These are phyloP conservation scores for Noccaea caerulescens DNA, from an alignment of 345 rosid species.

Conservation along the genomic window DNA sequence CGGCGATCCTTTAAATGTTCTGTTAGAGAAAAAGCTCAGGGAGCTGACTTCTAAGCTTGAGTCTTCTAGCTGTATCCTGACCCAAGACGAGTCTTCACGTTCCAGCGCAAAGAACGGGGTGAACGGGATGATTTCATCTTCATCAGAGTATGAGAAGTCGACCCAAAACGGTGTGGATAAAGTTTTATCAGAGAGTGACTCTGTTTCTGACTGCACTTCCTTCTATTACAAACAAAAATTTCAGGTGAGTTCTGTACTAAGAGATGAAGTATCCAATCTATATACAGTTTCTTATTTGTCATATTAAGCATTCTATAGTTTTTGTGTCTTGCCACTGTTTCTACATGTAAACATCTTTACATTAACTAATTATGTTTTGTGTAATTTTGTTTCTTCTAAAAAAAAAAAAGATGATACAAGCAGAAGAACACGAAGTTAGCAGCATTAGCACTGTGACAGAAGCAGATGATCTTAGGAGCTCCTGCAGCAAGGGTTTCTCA, in stretches of 20 bases:
- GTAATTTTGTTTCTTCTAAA: conserved; percentile 16
- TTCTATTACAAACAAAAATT: conserved; percentile 48
- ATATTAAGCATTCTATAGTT: neutral
- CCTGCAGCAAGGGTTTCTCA: conserved; percentile 47
- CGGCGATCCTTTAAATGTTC: conserved; percentile 58
- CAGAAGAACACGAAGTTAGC: conserved; percentile 51
- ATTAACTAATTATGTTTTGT: conserved; percentile 10
- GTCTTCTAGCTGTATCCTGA: conserved; percentile 52
- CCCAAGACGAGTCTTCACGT: conserved; percentile 49
- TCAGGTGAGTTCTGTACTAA: conserved; percentile 59
- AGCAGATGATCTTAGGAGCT: conserved; percentile 50
- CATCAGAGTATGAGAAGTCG: conserved; percentile 39
- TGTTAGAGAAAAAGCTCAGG: conserved; percentile 77
- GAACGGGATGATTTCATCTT: conserved; percentile 33
- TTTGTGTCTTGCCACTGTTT: conserved; percentile 12
- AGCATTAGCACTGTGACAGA: conserved; percentile 51
- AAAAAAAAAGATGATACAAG: conserved; percentile 22
- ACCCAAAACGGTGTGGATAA: conserved; percentile 46
- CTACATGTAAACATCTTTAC: neutral
- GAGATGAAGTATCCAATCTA: conserved; percentile 17
- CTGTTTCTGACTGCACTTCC: conserved; percentile 51
- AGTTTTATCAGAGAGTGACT: conserved; percentile 38
- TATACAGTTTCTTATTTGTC: neutral
- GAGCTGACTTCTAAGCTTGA: conserved; percentile 71
- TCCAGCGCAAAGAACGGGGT: conserved; percentile 43